Conservation (phyloP, 495 filamentous ascomycete species). For the Clohesyomyces aquaticus region DNA sequence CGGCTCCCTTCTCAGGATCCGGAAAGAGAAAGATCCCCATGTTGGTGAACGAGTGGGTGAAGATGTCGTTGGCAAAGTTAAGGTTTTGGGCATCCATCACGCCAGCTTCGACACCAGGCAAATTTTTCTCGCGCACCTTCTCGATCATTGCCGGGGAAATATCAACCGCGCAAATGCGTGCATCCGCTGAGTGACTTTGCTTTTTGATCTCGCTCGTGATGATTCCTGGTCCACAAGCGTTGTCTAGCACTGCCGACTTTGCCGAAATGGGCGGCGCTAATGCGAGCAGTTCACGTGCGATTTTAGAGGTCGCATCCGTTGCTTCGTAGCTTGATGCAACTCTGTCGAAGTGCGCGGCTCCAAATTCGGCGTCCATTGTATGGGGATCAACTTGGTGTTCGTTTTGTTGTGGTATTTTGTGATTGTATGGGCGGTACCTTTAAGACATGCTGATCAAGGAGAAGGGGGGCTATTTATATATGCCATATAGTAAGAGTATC, state of each 20-base stretch:
- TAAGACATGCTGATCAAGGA: no score
- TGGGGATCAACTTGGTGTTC: no score
- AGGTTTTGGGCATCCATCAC: not conserved
- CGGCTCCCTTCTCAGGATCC: slow-evolving; percentile 37
- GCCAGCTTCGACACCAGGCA: not conserved
- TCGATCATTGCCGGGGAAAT: slow-evolving; percentile 3
- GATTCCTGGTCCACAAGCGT: slow-evolving; percentile 12
- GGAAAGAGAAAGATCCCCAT: slow-evolving; percentile 47
- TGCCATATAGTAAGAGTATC: no score
- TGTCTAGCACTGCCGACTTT: slow-evolving; percentile 22
- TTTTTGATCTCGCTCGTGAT: not conserved
- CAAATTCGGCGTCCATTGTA: no score
- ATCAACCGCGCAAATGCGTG: slow-evolving; percentile 8
- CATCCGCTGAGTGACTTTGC: not conserved
- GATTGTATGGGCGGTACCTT: no score
- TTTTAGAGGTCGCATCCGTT: no score
- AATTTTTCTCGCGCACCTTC: not conserved
- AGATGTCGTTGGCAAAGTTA: slow-evolving; percentile 31
- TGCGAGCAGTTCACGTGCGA: no score
- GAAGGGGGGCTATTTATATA: no score
- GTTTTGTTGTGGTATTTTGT: no score
- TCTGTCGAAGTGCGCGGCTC: no score
- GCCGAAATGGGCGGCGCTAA: no score
- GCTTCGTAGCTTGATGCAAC: no score
- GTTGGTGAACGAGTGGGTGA: slow-evolving; percentile 48